These are phyloP conservation scores for Xylariaceae sp. DNA, from an alignment of 2,329 filamentous ascomycete genomes.

Conservation along the genomic window DNA sequence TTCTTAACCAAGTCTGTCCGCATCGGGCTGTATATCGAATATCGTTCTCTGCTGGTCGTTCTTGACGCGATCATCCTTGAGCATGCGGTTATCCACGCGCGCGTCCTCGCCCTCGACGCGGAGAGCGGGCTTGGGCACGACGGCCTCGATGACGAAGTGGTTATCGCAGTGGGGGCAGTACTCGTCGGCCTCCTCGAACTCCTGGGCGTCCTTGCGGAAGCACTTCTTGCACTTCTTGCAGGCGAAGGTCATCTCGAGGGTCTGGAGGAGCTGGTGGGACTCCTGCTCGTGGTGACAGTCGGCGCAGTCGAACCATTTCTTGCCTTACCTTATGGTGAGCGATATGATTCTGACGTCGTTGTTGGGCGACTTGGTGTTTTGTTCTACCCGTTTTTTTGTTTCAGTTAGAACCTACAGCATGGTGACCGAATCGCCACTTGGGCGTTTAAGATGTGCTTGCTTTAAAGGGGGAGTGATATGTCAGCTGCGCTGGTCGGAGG, in stretches of 20 bases:
- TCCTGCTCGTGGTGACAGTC: conserved; percentile 86
- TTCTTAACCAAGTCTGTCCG: conserved; percentile 66
- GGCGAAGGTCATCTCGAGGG: conserved; percentile 84
- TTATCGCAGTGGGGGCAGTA: conserved; percentile 99
- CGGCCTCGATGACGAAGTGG: conserved; percentile 89
- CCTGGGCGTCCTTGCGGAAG: conserved; percentile 86
- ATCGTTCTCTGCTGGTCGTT: conserved; percentile 56
- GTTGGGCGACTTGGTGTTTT: not conserved
- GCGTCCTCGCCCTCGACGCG: conserved; percentile 89
- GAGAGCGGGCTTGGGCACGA: conserved; percentile 74
- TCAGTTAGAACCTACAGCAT: conserved; percentile 63
- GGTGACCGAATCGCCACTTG: conserved; percentile 94
- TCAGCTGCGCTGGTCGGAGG: conserved; percentile 3
- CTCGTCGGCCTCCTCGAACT: conserved; percentile 96
- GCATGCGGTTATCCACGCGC: conserved; percentile 79
- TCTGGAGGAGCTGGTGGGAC: conserved; percentile 68
- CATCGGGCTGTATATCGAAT: conserved; percentile 70
- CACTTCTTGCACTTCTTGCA: conserved; percentile 99
- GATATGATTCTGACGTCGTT: not conserved
- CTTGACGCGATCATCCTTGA: conserved; percentile 80
- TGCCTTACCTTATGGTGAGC: conserved; percentile 47
- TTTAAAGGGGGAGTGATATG: not conserved
- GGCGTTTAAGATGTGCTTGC: conserved; percentile 97
- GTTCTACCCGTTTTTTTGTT: not conserved
- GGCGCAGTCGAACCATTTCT: conserved; percentile 98